Evolutionary conservation across 192 early-diverging fungal genomes (phyloP), one percentile per base, ranked within the genome.

Genomic region (Borealophlyctis nickersoniae): DNA sequence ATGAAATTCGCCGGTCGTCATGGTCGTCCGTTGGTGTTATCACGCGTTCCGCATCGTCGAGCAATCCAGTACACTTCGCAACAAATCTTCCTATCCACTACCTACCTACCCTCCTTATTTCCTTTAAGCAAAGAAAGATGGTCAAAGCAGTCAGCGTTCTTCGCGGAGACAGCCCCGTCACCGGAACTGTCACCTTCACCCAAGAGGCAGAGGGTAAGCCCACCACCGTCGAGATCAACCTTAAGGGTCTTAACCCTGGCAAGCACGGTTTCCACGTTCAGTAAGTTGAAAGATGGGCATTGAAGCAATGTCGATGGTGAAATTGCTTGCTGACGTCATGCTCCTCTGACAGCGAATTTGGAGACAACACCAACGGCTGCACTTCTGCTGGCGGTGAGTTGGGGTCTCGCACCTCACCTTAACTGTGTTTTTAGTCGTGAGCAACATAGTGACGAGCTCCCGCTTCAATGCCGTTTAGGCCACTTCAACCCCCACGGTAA

Each of bases 241-340:
- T 80, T 56, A 58, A 65, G 49, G 89, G 89, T 35, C 79, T 95
- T 51, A 64, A 66, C 3, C 76, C 86, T 4, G 91, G 90, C 53
- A 72, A 83, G 54, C 91, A 92, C 77, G 92, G 92, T 52, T 91
- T 95, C 89, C 92, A 95, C 76, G 72, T 95, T 62, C 92, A 95
- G 71, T 65, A 30, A 59, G 63, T 49, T 7, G 7, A 7, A 45
- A n/a, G n/a, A n/a, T n/a, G n/a, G n/a, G n/a, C n/a, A n/a, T n/a
- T n/a, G n/a, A n/a, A n/a, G n/a, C n/a, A n/a, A n/a, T 61, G 13
- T 11, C 51, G 24, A 19, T 28, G 28, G 45, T 24, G 28, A 13
- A 1, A 31, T 49, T 52, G 35, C 45, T 29, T 66, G 24, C 54
- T 54, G 35, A 2, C 29, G 57, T n/a, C n/a, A n/a, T n/a, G n/a